Evolutionary conservation across 2,329 filamentous ascomycete genomes (phyloP).

Genomic region (Calonectria fujianensis): DNA sequence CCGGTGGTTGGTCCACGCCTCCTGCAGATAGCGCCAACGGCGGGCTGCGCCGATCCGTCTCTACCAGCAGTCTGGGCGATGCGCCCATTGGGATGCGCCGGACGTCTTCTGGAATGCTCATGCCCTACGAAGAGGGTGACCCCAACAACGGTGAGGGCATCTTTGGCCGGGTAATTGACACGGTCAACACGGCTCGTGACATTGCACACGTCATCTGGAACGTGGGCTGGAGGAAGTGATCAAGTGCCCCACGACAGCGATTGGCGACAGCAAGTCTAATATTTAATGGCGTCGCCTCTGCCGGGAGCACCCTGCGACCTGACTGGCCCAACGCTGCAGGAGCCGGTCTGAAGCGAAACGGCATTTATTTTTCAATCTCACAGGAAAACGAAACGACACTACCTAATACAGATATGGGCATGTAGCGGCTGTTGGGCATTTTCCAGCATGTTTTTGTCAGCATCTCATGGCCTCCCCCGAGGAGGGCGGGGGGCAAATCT

Average conservation of each 20-base stretch:
- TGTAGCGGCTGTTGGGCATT: conserved; percentile 23
- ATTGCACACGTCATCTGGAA: conserved; percentile 85
- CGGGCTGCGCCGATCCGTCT: conserved; percentile 69
- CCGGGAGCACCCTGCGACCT: background rate
- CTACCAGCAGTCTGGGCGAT: conserved; percentile 68
- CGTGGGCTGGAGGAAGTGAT: conserved; percentile 77
- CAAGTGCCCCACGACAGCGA: conserved; percentile 16
- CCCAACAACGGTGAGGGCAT: conserved; percentile 76
- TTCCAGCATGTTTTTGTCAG: conserved; percentile 34
- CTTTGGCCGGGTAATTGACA: conserved; percentile 87
- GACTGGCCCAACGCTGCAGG: background rate
- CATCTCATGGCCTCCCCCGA: conserved; percentile 6
- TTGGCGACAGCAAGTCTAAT: conserved; percentile 28
- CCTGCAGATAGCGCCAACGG: conserved; percentile 48
- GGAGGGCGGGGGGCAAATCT: conserved; percentile 11
- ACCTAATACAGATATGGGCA: conserved; percentile 32
- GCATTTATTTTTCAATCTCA: conserved; percentile 10
- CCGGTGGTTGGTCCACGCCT: conserved; percentile 60
- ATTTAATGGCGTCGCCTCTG: conserved; percentile 34
- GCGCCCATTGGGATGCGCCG: conserved; percentile 80
- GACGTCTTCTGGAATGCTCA: conserved; percentile 92
- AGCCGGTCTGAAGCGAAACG: background rate
- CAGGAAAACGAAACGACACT: conserved; percentile 10
- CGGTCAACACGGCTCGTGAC: conserved; percentile 82
- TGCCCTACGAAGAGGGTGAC: conserved; percentile 88